A percentile compares a stretch with the other conserved stretches of the same genome.
These are phyloP conservation scores for Cladosporium sp. DNA, from an alignment of 2,329 filamentous ascomycete species.

Conservation along the genomic window DNA sequence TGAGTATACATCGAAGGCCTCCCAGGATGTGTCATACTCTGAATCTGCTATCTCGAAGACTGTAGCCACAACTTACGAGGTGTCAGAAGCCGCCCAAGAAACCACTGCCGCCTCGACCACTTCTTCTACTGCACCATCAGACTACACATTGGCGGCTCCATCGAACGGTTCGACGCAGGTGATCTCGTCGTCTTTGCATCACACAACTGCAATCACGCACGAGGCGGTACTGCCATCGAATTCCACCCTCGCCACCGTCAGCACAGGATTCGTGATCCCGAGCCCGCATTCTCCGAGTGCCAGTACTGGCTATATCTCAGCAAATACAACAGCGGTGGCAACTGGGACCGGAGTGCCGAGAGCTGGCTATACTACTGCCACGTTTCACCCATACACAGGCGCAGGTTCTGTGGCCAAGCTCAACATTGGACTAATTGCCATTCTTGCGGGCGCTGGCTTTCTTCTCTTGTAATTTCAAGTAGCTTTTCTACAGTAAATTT, in stretches of 20 bases:
- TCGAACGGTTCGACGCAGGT: neutral
- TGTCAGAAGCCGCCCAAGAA: too few species aligned
- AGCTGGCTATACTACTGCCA: neutral
- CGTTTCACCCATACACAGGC: constrained; percentile 7
- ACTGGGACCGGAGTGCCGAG: neutral
- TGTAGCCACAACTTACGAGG: too few species aligned
- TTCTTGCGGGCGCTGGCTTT: neutral
- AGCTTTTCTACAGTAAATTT: too few species aligned
- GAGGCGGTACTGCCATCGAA: neutral
- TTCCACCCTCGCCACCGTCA: neutral
- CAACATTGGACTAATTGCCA: constrained; percentile 1
- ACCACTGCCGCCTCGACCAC: neutral
- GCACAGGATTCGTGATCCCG: neutral
- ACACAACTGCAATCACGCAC: neutral
- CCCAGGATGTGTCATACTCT: too few species aligned
- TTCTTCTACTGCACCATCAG: neutral
- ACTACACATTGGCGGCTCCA: neutral
- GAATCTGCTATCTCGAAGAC: too few species aligned
- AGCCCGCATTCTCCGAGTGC: neutral
- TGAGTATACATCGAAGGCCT: too few species aligned
- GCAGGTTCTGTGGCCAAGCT: neutral
- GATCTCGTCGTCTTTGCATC: neutral
- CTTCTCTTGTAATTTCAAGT: neutral
- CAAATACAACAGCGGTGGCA: constrained; percentile 1
- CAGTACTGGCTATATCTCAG: neutral